Conservation (phyloP, 1,284 basidiomycete genomes). For the Trametes sp. region DNA sequence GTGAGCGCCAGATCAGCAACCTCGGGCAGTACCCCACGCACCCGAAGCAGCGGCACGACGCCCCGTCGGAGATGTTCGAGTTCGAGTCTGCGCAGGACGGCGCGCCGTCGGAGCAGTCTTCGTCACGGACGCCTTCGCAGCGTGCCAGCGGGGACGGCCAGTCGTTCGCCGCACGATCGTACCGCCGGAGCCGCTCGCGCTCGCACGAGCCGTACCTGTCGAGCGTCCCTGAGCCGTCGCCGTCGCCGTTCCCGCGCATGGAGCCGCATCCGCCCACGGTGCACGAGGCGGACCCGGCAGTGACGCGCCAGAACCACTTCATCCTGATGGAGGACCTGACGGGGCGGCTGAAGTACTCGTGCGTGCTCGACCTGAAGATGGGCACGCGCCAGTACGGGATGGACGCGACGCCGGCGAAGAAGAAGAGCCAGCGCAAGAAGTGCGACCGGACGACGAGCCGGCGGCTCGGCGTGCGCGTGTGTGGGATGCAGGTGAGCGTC, state of each 20-base stretch:
- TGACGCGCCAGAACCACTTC: slow-evolving; percentile 94
- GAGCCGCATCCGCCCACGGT: slow-evolving; percentile 32
- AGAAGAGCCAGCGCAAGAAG: slow-evolving; percentile 98
- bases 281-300: slow-evolving; percentile 42
- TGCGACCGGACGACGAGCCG: slow-evolving; percentile 96
- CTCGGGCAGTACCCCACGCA: slow-evolving; percentile 28
- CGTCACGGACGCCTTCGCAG: not conserved
- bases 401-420: slow-evolving; percentile 92
- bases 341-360: slow-evolving; percentile 91
- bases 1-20: slow-evolving; percentile 49
- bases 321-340: slow-evolving; percentile 99
- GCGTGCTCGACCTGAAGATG: slow-evolving; percentile 99
- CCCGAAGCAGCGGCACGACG: slow-evolving; percentile 28
- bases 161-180: slow-evolving; percentile 41
- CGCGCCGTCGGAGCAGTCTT: not conserved
- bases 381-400: slow-evolving; percentile 98
- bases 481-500: slow-evolving; percentile 94
- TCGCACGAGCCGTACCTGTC: slow-evolving; percentile 49
- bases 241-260: not conserved
- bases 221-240: not conserved
- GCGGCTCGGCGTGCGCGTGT: slow-evolving; percentile 90
- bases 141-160: slow-evolving; percentile 16
- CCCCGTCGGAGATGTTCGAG: slow-evolving; percentile 50
- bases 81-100: slow-evolving; percentile 50
- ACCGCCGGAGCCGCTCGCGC: slow-evolving; percentile 64